phyloP scores from a whole-genome alignment of 140 eudicot genomes.

The Senecio squalidus region DNA sequence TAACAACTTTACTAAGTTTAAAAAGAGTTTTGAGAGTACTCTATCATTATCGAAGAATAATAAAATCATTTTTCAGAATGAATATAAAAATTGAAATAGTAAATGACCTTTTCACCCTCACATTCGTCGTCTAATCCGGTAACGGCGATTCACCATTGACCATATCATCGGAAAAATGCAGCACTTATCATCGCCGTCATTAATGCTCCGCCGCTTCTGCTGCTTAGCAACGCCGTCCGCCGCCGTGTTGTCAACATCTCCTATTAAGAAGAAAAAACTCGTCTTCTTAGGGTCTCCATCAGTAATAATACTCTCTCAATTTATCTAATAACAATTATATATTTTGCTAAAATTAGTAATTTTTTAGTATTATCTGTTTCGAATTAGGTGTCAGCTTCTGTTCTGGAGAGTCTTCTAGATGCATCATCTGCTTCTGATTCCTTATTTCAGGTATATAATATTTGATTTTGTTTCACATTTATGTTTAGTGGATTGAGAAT shows the following conservation, averaged over 20 bases:
- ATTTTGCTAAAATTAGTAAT: background rate
- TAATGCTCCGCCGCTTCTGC: slow-evolving; percentile 67
- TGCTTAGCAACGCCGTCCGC: slow-evolving; percentile 31
- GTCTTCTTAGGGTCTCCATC: slow-evolving; percentile 89
- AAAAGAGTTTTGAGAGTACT: too few species aligned
- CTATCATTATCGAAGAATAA: too few species aligned
- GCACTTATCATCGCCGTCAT: slow-evolving; percentile 31
- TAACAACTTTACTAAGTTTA: too few species aligned
- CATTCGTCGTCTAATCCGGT: background rate
- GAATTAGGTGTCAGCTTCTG: slow-evolving; percentile 83
- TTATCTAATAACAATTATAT: background rate
- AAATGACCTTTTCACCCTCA: too few species aligned
- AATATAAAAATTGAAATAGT: too few species aligned
- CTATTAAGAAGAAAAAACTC: slow-evolving; percentile 58
- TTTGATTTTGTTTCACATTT: background rate
- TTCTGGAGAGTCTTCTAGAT: slow-evolving; percentile 73
- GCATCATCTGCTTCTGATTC: slow-evolving; percentile 72
- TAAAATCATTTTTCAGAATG: too few species aligned
- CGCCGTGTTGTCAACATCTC: slow-evolving; percentile 27
- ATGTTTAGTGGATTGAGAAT: background rate
- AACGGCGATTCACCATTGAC: too few species aligned
- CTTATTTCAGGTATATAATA: slow-evolving; percentile 53
- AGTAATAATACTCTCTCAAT: slow-evolving; percentile 25
- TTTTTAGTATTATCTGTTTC: background rate
- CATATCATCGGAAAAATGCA: slow-evolving; percentile 24